A percentile compares a stretch with the other conserved stretches of the same genome.
phyloP scores from a whole-genome alignment of 176 grass and related monocot species.

The Hyparrhenia diplandra region DNA sequence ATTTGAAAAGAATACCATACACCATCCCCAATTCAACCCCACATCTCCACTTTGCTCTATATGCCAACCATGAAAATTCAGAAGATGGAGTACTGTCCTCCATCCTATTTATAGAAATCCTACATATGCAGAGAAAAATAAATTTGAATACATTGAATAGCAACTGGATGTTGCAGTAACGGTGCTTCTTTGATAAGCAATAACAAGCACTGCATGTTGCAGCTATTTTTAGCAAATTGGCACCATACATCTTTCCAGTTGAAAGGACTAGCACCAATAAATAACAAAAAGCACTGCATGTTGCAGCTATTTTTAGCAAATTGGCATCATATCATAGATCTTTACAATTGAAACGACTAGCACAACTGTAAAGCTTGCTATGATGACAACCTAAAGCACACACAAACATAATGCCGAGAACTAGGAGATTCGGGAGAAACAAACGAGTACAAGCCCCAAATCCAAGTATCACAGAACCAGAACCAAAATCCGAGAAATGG shows the following conservation, averaged over 20 bases:
- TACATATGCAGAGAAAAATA: not conserved
- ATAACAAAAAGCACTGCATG: not conserved
- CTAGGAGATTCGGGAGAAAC: not conserved
- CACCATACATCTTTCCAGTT: not conserved
- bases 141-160: not conserved
- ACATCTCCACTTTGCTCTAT: not conserved
- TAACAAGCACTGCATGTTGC: not conserved
- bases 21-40: not conserved
- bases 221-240: not conserved
- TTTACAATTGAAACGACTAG: not conserved
- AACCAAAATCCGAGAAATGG: not conserved
- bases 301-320: not conserved
- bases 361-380: not conserved
- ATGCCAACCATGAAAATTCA: not conserved
- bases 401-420: not conserved
- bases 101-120: slow-evolving; percentile 6
- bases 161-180: not conserved
- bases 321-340: not conserved
- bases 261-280: not conserved
- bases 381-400: not conserved
- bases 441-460: not conserved
- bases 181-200: not conserved
- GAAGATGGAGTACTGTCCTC: not conserved
- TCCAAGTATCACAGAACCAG: not conserved
- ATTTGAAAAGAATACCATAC: not conserved